phyloP scores from a whole-genome alignment of 192 early-diverging fungal genomes.

The Umbelopsis sp. region DNA sequence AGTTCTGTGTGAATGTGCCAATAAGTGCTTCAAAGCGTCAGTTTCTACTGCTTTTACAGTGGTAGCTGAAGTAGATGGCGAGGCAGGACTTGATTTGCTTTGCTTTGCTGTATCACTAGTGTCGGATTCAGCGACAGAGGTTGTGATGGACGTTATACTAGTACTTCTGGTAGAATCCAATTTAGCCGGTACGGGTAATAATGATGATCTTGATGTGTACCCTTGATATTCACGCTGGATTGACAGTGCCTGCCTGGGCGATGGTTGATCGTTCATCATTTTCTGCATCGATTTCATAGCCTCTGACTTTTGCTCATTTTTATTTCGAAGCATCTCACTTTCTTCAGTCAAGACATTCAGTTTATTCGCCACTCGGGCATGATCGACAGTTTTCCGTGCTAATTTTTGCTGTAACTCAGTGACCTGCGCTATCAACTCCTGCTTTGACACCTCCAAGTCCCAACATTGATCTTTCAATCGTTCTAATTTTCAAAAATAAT shows the following conservation, averaged over 20 bases:
- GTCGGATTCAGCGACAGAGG: background rate
- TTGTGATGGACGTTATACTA: background rate
- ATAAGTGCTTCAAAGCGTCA: conserved; percentile 23
- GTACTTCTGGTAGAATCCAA: background rate
- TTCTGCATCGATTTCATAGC: background rate
- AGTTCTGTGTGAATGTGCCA: conserved; percentile 47
- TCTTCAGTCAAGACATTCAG: conserved; percentile 19
- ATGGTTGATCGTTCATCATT: background rate
- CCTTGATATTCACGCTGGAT: background rate
- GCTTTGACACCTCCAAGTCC: conserved; percentile 26
- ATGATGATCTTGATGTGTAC: background rate
- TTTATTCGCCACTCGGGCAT: conserved; percentile 24
- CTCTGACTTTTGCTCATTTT: conserved; percentile 23
- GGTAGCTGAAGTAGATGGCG: background rate
- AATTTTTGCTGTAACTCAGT: conserved; percentile 28
- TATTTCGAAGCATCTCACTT: conserved; percentile 21
- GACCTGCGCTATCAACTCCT: conserved; percentile 20
- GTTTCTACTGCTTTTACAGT: conserved; percentile 17
- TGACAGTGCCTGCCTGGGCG: background rate
- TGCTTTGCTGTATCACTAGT: background rate
- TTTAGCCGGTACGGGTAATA: background rate
- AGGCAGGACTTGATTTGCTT: background rate
- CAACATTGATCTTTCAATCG: conserved; percentile 27
- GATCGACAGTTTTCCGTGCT: conserved; percentile 20
- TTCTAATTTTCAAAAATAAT: conserved; percentile 24